phyloP scores from a whole-genome alignment of 2,329 filamentous ascomycete species.

The Arthrobotrys sinensis region DNA sequence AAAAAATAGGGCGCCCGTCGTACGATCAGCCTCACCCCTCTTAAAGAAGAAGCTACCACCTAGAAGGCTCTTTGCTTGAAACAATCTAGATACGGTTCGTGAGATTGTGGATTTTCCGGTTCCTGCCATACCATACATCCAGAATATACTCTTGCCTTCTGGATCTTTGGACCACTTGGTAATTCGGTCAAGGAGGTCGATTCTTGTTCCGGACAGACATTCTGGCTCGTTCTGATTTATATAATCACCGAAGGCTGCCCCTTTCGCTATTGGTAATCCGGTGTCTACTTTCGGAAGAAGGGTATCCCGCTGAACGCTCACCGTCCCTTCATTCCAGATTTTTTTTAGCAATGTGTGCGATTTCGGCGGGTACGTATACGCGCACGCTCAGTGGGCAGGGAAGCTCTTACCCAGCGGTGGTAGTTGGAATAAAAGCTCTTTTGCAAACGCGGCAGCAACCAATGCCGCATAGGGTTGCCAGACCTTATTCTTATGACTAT shows the following conservation, averaged over 20 bases:
- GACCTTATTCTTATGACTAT: constrained; percentile 31
- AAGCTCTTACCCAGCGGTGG: not conserved
- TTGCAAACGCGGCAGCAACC: constrained; percentile 16
- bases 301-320: not conserved
- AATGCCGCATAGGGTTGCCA: constrained; percentile 31
- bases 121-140: constrained; percentile 66
- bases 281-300: not conserved
- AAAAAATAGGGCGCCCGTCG: constrained; percentile 3
- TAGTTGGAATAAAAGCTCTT: not conserved
- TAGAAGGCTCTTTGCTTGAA: constrained; percentile 1
- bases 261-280: not conserved
- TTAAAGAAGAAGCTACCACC: constrained; percentile 16
- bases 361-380: too few relatives aligned
- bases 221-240: constrained; percentile 58
- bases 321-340: too few relatives aligned
- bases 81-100: constrained; percentile 29
- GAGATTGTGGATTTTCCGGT: constrained; percentile 58
- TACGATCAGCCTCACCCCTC: constrained; percentile 20
- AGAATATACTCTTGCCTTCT: constrained; percentile 64
- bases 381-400: not conserved
- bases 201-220: constrained; percentile 63
- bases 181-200: constrained; percentile 62
- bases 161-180: constrained; percentile 41
- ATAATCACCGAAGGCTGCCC: not conserved
- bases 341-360: too few relatives aligned